These are phyloP conservation scores for Aspergillus costaricaensis DNA, from an alignment of 2,329 filamentous ascomycete genomes.

Conservation along the genomic window DNA sequence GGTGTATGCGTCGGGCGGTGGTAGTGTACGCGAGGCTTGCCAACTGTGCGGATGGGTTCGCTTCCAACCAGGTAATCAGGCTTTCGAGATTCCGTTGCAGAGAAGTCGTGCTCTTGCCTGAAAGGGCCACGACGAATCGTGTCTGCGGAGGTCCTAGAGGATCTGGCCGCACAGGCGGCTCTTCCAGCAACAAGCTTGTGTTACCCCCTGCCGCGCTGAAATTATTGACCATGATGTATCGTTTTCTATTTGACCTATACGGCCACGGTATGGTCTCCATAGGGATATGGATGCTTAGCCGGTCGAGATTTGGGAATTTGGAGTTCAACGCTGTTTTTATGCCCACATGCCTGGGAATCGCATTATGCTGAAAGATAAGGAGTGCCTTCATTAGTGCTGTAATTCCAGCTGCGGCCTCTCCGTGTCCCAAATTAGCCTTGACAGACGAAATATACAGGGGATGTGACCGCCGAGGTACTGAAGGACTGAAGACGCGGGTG, in stretches of 20 bases:
- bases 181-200: constrained; percentile 42
- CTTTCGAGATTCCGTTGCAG: constrained; percentile 53
- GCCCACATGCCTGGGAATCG: constrained; percentile 66
- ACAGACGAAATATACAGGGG: constrained; percentile 33
- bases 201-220: constrained; percentile 72
- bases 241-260: neutral
- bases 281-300: too few species aligned
- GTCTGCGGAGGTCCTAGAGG: too few species aligned
- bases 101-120: constrained; percentile 53
- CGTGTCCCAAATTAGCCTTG: constrained; percentile 49
- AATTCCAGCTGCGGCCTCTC: constrained; percentile 42
- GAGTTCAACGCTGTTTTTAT: constrained; percentile 56
- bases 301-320: constrained; percentile 32
- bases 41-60: constrained; percentile 38
- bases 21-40: constrained; percentile 64
- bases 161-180: too few species aligned
- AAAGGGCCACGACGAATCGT: constrained; percentile 48
- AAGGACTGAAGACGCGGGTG: too few species aligned
- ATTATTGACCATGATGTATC: constrained; percentile 58
- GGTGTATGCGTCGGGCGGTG: constrained; percentile 55
- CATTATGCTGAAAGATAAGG: constrained; percentile 63
- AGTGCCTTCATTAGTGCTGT: constrained; percentile 61
- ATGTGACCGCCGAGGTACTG: neutral
- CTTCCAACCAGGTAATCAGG: constrained; percentile 41
- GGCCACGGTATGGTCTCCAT: neutral